Percentiles rank a stretch among this genome's conserved stretches.
Conservation (phyloP, 2,329 filamentous ascomycete genomes). For the Monilinia vaccinii-corymbosi region DNA sequence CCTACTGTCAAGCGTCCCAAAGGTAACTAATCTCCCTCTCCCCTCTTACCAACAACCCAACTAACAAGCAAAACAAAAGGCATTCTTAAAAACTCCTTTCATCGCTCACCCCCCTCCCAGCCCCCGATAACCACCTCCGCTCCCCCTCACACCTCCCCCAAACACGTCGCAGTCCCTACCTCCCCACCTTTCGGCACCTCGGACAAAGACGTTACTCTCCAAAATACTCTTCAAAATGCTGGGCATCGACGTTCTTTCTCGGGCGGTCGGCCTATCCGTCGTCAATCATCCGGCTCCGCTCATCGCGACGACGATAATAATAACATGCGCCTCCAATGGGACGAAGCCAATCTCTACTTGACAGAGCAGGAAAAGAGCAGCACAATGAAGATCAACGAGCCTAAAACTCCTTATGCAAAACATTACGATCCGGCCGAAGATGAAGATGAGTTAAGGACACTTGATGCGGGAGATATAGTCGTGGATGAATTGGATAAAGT, state of each 20-base stretch:
- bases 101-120: conserved; percentile 43
- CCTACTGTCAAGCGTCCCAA: conserved; percentile 31
- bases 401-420: conserved; percentile 92
- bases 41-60: conserved; percentile 5
- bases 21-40: conserved; percentile 21
- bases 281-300: conserved; percentile 32
- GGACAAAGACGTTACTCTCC: conserved; percentile 60
- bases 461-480: conserved; percentile 62
- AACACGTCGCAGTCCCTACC: conserved; percentile 25
- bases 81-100: conserved; percentile 86
- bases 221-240: conserved; percentile 92
- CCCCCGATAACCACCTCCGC: conserved; percentile 36
- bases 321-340: conserved; percentile 82
- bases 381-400: conserved; percentile 99
- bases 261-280: conserved; percentile 49
- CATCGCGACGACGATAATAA: conserved; percentile 37
- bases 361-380: conserved; percentile 91
- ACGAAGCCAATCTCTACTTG: conserved; percentile 94
- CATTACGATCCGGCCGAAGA: conserved; percentile 88
- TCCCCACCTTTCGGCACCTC: neutral
- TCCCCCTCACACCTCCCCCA: conserved; percentile 27
- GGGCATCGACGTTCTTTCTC: conserved; percentile 80
- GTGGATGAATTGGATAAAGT: conserved; percentile 56
- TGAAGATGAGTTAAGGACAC: conserved; percentile 52
- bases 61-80: conserved; percentile 41